Evolutionary conservation across 176 grass and related monocot genomes (phyloP), one percentile per base, ranked within the genome.

Genomic region (Secale cereale): DNA sequence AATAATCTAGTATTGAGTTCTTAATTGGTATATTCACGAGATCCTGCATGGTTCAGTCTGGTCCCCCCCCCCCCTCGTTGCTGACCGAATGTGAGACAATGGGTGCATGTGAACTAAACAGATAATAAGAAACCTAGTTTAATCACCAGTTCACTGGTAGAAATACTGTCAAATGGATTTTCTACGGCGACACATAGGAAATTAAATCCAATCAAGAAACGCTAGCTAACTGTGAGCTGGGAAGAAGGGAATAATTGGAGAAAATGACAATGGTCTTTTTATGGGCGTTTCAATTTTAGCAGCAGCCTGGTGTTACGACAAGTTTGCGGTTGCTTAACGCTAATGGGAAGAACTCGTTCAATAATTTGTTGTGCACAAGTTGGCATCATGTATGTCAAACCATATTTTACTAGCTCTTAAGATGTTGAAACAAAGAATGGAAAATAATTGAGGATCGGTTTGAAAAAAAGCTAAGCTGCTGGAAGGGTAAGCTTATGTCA

Each of bases 1-100:
- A 82, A 71, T 86, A 71, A 10, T 41, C 70, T 89, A n/a, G n/a
- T n/a, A 71, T 77, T 7, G 25, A 10, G 60, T 63, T 23, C 23
- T 45, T 68, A 62, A 70, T 74, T 37, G 62, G 71, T 63, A 40
- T 56, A 86, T 64, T 78, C 5, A 60, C 12, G 23, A 54, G 39
- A 62, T 62, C 45, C 7, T 20, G 0, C 40, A 52, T 62, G 83
- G 57, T 76, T 6, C 48, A 52, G 48, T 52, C 48, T 52, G 48
- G 48, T 45, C n/a, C n/a, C n/a, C n/a, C n/a, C n/a, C n/a, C 16
- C 77, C 69, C 56, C 48, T 62, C 20, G 45, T 59, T 28, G 77
- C 11, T 85, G 27, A 29, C 14, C 10, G 0, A 22, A 74, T 74
- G 9, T 65, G 60, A 25, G 43, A 82, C 15, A 43, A 54, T 65